Evolutionary conservation across 345 rosid genomes (phyloP).

Genomic region (Euphorbia peplus): DNA sequence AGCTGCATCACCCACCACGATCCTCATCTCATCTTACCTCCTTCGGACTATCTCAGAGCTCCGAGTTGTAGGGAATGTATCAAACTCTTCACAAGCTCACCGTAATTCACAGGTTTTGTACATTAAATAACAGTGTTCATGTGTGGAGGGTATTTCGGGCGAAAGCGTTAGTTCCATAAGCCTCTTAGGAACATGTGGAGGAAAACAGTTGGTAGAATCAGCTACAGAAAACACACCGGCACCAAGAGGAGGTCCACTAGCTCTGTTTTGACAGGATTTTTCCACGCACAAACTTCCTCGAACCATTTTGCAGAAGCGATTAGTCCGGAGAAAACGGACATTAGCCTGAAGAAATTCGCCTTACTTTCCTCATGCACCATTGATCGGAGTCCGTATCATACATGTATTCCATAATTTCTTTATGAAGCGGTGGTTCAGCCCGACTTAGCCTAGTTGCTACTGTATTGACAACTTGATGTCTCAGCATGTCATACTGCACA

Average conservation of each 20-base stretch:
- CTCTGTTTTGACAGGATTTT: constrained; percentile 23
- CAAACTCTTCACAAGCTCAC: constrained; percentile 33
- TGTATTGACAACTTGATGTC: constrained; percentile 29
- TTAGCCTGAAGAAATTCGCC: constrained; percentile 31
- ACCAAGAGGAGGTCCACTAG: constrained; percentile 29
- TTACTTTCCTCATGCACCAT: constrained; percentile 38
- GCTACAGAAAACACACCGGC: constrained; percentile 27
- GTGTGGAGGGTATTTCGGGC: constrained; percentile 31
- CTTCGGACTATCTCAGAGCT: constrained; percentile 21
- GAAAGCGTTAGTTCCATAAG: constrained; percentile 26
- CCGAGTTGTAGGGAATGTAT: constrained; percentile 25
- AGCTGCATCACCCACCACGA: constrained; percentile 31
- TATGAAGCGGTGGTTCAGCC: constrained; percentile 30
- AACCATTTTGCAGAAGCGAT: constrained; percentile 24
- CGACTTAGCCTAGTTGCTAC: constrained; percentile 33
- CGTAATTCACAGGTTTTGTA: constrained; percentile 25
- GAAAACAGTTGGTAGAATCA: constrained; percentile 27
- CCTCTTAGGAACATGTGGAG: constrained; percentile 30
- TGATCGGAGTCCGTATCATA: constrained; percentile 29
- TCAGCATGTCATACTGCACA: constrained; percentile 29
- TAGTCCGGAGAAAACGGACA: constrained; percentile 27
- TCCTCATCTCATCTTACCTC: constrained; percentile 30
- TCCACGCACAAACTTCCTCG: constrained; percentile 31
- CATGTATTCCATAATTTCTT: constrained; percentile 29
- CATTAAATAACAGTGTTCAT: constrained; percentile 27